phyloP scores from a whole-genome alignment of 441 rosid genomes.

The Melastoma candidum region DNA sequence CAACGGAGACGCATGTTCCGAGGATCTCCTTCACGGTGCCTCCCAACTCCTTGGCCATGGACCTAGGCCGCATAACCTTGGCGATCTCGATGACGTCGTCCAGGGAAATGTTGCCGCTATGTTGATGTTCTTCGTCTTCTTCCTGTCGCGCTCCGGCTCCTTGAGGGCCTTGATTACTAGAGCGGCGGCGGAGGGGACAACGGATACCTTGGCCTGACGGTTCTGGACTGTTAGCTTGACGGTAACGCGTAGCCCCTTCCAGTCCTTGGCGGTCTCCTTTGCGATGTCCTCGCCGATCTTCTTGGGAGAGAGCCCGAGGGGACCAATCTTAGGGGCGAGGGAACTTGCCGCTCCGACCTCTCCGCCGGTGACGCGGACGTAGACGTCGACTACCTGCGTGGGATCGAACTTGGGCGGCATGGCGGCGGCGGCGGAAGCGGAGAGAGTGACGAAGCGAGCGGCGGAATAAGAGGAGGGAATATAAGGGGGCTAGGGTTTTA shows the following conservation, averaged over 20 bases:
- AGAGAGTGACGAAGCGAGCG: too few relatives aligned
- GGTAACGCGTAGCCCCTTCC: conserved; percentile 17
- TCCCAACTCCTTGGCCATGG: conserved; percentile 13
- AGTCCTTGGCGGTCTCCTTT: conserved; percentile 17
- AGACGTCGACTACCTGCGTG: neutral
- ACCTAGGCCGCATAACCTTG: conserved; percentile 7
- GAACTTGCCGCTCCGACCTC: conserved; percentile 16
- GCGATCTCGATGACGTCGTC: conserved; percentile 16
- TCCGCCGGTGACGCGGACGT: conserved; percentile 14
- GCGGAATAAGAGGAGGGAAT: too few relatives aligned
- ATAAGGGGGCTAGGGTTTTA: too few relatives aligned
- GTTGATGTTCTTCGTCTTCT: conserved; percentile 9
- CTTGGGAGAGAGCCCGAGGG: conserved; percentile 15
- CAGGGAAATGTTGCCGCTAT: conserved; percentile 13
- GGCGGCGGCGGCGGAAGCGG: too few relatives aligned
- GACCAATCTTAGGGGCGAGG: conserved; percentile 16
- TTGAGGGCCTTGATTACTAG: too few relatives aligned
- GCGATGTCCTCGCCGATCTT: conserved; percentile 17
- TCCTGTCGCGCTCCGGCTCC: too few relatives aligned
- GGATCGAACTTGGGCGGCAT: too few relatives aligned
- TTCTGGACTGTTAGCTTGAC: conserved; percentile 3
- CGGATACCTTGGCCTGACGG: too few relatives aligned
- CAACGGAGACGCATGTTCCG: conserved; percentile 12
- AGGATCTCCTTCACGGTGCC: conserved; percentile 13
- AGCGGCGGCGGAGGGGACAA: too few relatives aligned